These are phyloP conservation scores for Zea luxurians DNA, from an alignment of 176 grass and related monocot species.

Conservation along the genomic window DNA sequence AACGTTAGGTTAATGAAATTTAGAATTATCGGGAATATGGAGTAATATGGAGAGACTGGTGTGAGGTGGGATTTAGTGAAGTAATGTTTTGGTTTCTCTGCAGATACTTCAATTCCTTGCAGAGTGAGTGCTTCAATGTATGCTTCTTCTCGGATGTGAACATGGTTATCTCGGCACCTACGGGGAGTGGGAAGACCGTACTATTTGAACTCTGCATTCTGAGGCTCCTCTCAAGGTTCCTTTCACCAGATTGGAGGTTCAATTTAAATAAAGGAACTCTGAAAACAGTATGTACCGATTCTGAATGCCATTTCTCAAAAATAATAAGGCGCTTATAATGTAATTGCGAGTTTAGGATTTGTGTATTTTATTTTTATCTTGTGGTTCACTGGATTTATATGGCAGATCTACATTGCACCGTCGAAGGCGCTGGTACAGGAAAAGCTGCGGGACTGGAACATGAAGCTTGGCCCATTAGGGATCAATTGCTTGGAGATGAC, in stretches of 20 bases:
- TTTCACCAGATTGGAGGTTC: slow-evolving; percentile 73
- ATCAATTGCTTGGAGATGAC: slow-evolving; percentile 97
- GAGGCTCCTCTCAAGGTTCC: slow-evolving; percentile 79
- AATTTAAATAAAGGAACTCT: slow-evolving; percentile 65
- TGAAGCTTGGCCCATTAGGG: slow-evolving; percentile 62
- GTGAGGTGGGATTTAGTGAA: neutral
- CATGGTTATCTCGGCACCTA: slow-evolving; percentile 96
- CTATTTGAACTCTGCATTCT: slow-evolving; percentile 95
- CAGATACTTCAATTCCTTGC: slow-evolving; percentile 97
- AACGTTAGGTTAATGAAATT: neutral
- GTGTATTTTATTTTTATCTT: slow-evolving; percentile 4
- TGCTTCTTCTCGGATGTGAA: slow-evolving; percentile 83
- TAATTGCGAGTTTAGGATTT: neutral
- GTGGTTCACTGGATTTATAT: slow-evolving; percentile 28
- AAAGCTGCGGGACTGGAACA: slow-evolving; percentile 81
- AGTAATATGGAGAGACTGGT: neutral
- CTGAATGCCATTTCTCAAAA: slow-evolving; percentile 24
- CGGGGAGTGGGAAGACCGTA: slow-evolving; percentile 92
- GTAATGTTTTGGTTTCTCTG: slow-evolving; percentile 22
- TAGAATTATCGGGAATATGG: neutral
- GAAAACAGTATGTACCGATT: slow-evolving; percentile 75
- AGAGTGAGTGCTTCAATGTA: slow-evolving; percentile 80
- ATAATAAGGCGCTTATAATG: neutral
- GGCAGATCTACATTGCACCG: slow-evolving; percentile 91
- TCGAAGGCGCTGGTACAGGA: slow-evolving; percentile 93